Percentiles rank a stretch among this genome's conserved stretches.
phyloP scores from a whole-genome alignment of 2,329 filamentous ascomycete genomes.

The Exophiala oligosperma region DNA sequence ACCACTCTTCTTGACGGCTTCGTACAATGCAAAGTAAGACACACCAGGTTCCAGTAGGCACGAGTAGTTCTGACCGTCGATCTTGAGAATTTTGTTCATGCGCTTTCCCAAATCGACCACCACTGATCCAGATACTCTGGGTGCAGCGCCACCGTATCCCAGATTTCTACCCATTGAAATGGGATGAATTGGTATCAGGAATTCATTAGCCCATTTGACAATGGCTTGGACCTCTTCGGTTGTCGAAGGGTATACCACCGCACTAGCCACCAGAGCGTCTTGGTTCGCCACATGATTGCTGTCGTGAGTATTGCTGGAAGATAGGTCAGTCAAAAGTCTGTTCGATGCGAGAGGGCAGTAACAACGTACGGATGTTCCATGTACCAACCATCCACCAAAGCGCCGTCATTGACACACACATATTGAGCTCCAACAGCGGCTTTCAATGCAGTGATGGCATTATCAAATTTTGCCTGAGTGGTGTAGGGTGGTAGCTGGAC shows the following conservation, averaged over 20 bases:
- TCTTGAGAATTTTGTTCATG: constrained; percentile 42
- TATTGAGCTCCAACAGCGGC: constrained; percentile 3
- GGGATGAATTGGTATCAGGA: constrained; percentile 39
- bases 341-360: neutral
- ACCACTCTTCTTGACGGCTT: constrained; percentile 37
- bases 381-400: constrained; percentile 11
- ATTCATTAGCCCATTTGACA: constrained; percentile 28
- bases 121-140: constrained; percentile 44
- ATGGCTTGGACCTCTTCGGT: constrained; percentile 21
- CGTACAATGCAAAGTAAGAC: constrained; percentile 41
- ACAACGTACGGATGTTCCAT: constrained; percentile 11
- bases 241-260: constrained; percentile 10
- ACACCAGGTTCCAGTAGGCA: constrained; percentile 47
- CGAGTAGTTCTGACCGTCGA: constrained; percentile 39
- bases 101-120: constrained; percentile 44
- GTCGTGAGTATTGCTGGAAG: constrained; percentile 8
- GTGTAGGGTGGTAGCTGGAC: constrained; percentile 9
- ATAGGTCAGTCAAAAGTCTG: neutral
- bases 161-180: constrained; percentile 17
- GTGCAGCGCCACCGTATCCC: constrained; percentile 47
- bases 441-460: constrained; percentile 3
- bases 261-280: constrained; percentile 11
- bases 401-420: constrained; percentile 8
- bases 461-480: constrained; percentile 7
- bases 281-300: constrained; percentile 12